These are phyloP conservation scores for Tricladium varicosporioides DNA, from an alignment of 2,329 filamentous ascomycete species.

Conservation along the genomic window DNA sequence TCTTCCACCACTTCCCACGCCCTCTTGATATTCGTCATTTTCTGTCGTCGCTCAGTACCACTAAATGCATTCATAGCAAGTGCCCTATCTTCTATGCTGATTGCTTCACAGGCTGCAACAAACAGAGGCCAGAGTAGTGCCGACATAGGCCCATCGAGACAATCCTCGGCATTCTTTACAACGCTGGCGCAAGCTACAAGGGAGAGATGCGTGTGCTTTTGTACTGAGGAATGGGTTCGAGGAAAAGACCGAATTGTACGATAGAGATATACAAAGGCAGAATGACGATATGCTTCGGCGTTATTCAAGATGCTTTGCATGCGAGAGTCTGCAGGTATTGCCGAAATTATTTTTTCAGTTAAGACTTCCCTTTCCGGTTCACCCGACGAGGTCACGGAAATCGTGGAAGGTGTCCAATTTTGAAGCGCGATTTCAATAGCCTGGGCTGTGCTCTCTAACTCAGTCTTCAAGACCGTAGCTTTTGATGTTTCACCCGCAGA, in stretches of 20 bases:
- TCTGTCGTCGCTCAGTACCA: conserved; percentile 54
- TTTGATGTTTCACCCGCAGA: conserved; percentile 37
- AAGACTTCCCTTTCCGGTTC: conserved; percentile 2
- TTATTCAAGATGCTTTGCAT: conserved; percentile 40
- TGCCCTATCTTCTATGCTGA: conserved; percentile 46
- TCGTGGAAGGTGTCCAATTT: conserved; percentile 53
- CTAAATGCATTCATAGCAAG: conserved; percentile 51
- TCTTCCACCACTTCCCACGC: conserved; percentile 61
- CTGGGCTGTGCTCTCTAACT: conserved; percentile 41
- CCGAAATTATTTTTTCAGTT: neutral
- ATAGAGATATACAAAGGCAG: conserved; percentile 45
- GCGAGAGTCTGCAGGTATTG: conserved; percentile 12
- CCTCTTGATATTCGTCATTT: conserved; percentile 63
- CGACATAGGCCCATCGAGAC: conserved; percentile 53
- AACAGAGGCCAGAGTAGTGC: conserved; percentile 65
- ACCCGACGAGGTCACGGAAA: conserved; percentile 27
- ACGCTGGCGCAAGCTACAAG: conserved; percentile 54
- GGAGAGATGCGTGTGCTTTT: conserved; percentile 50
- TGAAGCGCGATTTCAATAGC: conserved; percentile 55
- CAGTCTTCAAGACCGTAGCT: conserved; percentile 27
- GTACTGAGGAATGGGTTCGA: conserved; percentile 49
- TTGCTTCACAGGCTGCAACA: conserved; percentile 60
- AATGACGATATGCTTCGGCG: conserved; percentile 51
- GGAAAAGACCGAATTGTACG: conserved; percentile 41
- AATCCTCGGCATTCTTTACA: conserved; percentile 43